A percentile compares a stretch with the other conserved stretches of the same genome.
Evolutionary conservation across 169 alveolate genomes (phyloP).

Genomic region (Cryptosporidium andersoni): DNA sequence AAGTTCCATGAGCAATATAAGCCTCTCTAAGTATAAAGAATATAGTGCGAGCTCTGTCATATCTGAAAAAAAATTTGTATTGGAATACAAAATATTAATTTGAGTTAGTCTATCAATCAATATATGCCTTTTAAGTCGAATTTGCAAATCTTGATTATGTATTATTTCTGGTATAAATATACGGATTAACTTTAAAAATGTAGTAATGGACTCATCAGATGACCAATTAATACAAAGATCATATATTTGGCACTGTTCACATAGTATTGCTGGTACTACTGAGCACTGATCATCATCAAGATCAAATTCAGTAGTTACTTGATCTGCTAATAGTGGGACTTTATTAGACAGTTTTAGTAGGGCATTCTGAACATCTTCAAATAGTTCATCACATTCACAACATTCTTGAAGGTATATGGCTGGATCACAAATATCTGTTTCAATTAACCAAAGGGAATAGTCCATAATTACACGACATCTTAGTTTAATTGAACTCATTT

Average conservation of each 20-base stretch:
- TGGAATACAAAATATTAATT: neutral
- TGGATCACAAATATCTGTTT: constrained; percentile 69
- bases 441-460: constrained; percentile 45
- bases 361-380: constrained; percentile 16
- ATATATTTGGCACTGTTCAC: constrained; percentile 24
- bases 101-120: constrained; percentile 52
- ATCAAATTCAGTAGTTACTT: constrained; percentile 20
- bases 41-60: neutral
- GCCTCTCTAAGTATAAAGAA: constrained; percentile 18
- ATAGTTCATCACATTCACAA: constrained; percentile 17
- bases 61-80: neutral
- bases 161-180: constrained; percentile 46
- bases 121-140: constrained; percentile 23
- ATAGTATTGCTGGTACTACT: neutral
- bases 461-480: constrained; percentile 61
- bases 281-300: neutral
- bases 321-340: constrained; percentile 32
- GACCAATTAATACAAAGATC: constrained; percentile 32
- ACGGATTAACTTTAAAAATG: constrained; percentile 34
- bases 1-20: constrained; percentile 33
- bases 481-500: constrained; percentile 39
- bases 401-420: constrained; percentile 67
- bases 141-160: neutral
- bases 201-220: constrained; percentile 47
- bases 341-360: constrained; percentile 31